These are phyloP conservation scores for Orbilia brochopaga DNA, from an alignment of 2,329 filamentous ascomycete species.

Conservation along the genomic window DNA sequence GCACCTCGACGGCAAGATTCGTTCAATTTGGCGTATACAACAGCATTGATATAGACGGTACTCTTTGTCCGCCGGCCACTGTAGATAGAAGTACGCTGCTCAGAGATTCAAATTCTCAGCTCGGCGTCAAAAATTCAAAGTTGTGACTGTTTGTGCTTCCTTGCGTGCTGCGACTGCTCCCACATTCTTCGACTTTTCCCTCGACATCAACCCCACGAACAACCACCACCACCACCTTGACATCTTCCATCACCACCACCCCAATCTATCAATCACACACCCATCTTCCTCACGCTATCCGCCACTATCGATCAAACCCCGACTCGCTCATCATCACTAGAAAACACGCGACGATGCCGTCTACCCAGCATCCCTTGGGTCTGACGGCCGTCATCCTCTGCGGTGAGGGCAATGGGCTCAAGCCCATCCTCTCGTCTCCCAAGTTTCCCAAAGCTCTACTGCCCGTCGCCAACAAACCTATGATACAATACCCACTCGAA, in stretches of 20 bases:
- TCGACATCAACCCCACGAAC: background rate
- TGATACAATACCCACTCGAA: constrained; percentile 88
- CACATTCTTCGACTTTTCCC: constrained; percentile 3
- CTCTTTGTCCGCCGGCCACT: too few relatives aligned
- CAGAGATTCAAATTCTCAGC: too few relatives aligned
- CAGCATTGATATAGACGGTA: too few relatives aligned
- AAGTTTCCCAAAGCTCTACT: constrained; percentile 82
- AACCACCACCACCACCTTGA: background rate
- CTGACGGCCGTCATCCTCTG: constrained; percentile 84
- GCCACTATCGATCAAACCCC: background rate
- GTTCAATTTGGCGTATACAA: too few relatives aligned
- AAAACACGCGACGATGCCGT: constrained; percentile 62
- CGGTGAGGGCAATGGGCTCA: constrained; percentile 79
- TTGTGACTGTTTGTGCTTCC: background rate
- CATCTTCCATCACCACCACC: background rate
- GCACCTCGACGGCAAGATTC: too few relatives aligned
- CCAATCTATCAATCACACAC: background rate
- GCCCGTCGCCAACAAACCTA: constrained; percentile 81
- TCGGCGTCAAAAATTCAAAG: too few relatives aligned
- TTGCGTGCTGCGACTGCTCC: background rate
- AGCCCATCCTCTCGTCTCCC: constrained; percentile 80
- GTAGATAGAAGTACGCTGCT: too few relatives aligned
- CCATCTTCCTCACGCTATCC: background rate
- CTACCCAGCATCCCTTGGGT: constrained; percentile 64
- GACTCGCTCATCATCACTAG: background rate